Base-by-base conservation (phyloP, 2,329 filamentous ascomycete species). In the Sporothrix inflata region DNA sequence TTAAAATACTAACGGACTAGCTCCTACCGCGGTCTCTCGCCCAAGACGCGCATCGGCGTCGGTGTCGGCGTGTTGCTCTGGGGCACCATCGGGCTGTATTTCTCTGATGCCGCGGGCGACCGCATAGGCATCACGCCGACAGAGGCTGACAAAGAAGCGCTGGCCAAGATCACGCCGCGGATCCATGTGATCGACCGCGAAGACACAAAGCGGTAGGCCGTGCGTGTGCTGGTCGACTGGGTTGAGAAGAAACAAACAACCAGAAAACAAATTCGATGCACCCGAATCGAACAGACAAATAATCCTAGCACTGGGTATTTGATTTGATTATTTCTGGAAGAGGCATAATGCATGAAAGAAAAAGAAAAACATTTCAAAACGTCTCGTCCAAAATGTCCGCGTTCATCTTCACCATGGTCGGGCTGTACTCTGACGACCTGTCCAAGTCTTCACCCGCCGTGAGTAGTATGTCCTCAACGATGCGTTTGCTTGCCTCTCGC, bases 401-500 rank as follows among this genome's bases (percentile, higher is more conserved):
- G 75, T 86, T 89, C 85, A 89, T 88, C 81, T 89, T 89, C 57
- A 91, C 87, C 83, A 91, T 85, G 0, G 87, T 89, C 3, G 89
- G 89, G 75, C 89, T 91, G 77, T 89, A 88, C 77, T 90, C 88
- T 1, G 83, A 82, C 30, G 84, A 85, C 70, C 86, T 85, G 71
- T 88, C 86, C 3, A 82, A 82, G 45, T 86, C 87, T 4, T 87
- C 91, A 2, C 93, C 93, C 4, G 93, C 93, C 55, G 92, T 93
- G 57, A 92, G 81, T 7, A 96, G 83, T 65, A 97, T 87, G 78
- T 95, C 92, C 69, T 94, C 91, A 0, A 97, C 92, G 73, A 97
- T 95, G 71, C 90, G 88, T 79, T 88, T 91, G 77, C 92, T 94
- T 4, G 93, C 93, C 80, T 96, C 92, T 71, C 91, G 88, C 40